These are phyloP conservation scores for Datura wrightii DNA, from an alignment of 257 asterid genomes.

Conservation along the genomic window DNA sequence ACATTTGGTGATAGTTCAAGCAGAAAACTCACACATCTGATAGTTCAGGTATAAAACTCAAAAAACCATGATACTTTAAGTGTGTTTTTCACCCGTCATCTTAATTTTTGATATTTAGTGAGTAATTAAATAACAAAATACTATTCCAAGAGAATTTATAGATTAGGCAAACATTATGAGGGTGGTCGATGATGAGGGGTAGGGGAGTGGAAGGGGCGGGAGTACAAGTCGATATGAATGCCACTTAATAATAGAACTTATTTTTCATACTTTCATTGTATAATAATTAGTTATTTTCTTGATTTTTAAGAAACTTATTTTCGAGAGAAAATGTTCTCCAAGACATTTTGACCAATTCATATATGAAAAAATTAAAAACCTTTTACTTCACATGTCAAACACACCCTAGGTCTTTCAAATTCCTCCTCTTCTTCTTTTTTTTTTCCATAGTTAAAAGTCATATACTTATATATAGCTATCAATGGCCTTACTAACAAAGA, in stretches of 20 bases:
- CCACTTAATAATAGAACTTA: not conserved
- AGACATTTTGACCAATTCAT: not conserved
- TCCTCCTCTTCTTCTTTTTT: not conserved
- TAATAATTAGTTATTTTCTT: not conserved
- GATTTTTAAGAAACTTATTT: not conserved
- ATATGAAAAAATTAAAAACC: not conserved
- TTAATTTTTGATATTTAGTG: not conserved
- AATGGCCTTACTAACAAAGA: conserved; percentile 21
- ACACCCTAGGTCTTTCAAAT: not conserved
- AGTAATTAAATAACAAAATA: not conserved
- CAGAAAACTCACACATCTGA: too few relatives aligned
- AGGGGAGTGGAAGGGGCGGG: not conserved
- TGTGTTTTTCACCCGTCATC: too few relatives aligned
- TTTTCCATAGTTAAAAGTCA: conserved; percentile 19
- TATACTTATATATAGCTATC: conserved; percentile 19
- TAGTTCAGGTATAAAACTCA: too few relatives aligned
- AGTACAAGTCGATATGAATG: not conserved
- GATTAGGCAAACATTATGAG: not conserved
- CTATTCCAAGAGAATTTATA: not conserved
- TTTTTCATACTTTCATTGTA: not conserved
- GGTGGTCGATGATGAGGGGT: not conserved
- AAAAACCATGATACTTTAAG: too few relatives aligned
- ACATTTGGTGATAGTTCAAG: too few relatives aligned
- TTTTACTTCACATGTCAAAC: not conserved
- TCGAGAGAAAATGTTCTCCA: not conserved